Percentiles rank a stretch among this genome's conserved stretches.
These are phyloP conservation scores for Diaporthe batatas DNA, from an alignment of 2,329 filamentous ascomycete species.

Conservation along the genomic window DNA sequence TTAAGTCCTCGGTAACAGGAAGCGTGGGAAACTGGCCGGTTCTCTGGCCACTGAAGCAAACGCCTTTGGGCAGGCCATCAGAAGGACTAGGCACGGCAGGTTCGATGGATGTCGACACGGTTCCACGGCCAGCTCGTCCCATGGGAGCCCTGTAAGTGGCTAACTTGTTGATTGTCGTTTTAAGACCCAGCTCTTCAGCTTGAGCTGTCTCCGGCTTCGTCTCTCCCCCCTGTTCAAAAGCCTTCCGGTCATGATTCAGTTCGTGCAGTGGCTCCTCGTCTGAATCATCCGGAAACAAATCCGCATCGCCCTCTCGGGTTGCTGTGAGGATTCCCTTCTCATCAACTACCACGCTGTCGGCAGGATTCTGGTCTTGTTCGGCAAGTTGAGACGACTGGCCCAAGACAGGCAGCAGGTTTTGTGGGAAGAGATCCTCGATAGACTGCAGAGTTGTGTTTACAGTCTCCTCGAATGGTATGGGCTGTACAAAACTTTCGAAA, in stretches of 20 bases:
- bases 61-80: conserved; percentile 51
- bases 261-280: conserved; percentile 63
- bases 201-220: conserved; percentile 28
- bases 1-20: conserved; percentile 54
- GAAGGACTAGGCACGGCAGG: conserved; percentile 26
- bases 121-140: background rate
- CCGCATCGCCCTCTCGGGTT: conserved; percentile 59
- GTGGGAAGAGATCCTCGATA: conserved; percentile 87
- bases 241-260: conserved; percentile 45
- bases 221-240: conserved; percentile 35
- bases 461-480: conserved; percentile 63
- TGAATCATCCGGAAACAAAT: conserved; percentile 64
- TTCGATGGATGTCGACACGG: background rate
- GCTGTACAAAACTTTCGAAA: conserved; percentile 77
- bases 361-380: conserved; percentile 49
- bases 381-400: conserved; percentile 53
- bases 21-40: conserved; percentile 54
- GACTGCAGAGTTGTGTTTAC: conserved; percentile 87
- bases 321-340: conserved; percentile 67
- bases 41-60: conserved; percentile 59
- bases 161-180: conserved; percentile 37
- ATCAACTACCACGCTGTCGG: conserved; percentile 72
- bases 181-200: background rate
- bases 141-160: background rate
- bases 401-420: conserved; percentile 67